phyloP scores from a whole-genome alignment of 2,329 filamentous ascomycete genomes.

The Sporothrix phasma region DNA sequence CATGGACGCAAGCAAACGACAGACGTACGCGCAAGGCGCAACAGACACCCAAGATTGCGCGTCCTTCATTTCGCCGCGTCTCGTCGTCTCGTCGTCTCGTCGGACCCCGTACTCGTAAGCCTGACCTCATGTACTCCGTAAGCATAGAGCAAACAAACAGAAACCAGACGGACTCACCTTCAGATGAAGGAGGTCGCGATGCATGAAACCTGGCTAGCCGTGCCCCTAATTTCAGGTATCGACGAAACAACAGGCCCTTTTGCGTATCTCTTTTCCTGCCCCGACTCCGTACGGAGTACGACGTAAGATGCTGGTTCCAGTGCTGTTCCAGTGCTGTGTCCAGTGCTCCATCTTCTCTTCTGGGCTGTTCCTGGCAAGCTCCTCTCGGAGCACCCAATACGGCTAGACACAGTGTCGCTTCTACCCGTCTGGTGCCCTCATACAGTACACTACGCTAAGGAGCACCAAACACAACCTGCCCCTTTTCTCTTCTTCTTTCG shows the following conservation, averaged over 20 bases:
- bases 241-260: not conserved
- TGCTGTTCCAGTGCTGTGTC: no score
- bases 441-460: not conserved
- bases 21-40: no score
- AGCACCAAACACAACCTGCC: not conserved
- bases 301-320: no score
- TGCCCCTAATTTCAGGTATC: constrained; percentile 9
- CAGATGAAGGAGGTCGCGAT: not conserved
- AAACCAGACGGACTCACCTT: no score
- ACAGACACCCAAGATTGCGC: not conserved
- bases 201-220: constrained; percentile 3
- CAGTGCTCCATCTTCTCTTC: not conserved
- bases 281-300: no score
- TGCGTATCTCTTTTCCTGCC: not conserved
- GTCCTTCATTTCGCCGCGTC: not conserved
- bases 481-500: not conserved
- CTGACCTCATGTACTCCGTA: no score
- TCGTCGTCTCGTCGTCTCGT: not conserved
- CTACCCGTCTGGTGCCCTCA: not conserved
- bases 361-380: constrained; percentile 5
- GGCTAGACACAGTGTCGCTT: not conserved
- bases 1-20: not conserved
- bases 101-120: not conserved
- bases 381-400: not conserved
- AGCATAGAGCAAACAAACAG: no score